Conservation (phyloP, 202 grass and related monocot genomes). For the Bolboschoenoplectus hybrid region DNA sequence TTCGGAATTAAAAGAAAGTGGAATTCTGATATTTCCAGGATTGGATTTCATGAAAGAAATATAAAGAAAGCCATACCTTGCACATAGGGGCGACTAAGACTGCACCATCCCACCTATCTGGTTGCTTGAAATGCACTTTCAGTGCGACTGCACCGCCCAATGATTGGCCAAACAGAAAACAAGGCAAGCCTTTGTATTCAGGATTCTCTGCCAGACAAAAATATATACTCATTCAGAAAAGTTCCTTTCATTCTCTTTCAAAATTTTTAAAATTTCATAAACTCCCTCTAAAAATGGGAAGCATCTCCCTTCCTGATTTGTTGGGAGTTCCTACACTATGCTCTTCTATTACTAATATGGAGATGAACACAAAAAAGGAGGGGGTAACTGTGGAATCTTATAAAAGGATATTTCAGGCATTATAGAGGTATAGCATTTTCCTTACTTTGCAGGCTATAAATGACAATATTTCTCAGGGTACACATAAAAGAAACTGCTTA, state of each 20-base stretch:
- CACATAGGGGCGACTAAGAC: conserved; percentile 97
- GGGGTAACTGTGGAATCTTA: background rate
- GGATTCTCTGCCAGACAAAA: conserved; percentile 61
- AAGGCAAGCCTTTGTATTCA: conserved; percentile 62
- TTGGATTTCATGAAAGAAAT: background rate
- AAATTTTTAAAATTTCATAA: background rate
- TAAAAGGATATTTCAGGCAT: background rate
- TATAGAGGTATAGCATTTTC: background rate
- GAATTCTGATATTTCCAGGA: background rate
- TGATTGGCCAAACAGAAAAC: conserved; percentile 96
- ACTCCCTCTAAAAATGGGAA: background rate
- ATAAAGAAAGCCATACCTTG: conserved; percentile 57
- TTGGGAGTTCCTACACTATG: background rate
- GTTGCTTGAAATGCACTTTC: conserved; percentile 92
- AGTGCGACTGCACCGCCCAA: conserved; percentile 91
- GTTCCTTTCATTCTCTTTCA: background rate
- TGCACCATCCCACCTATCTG: conserved; percentile 82
- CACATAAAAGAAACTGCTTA: background rate
- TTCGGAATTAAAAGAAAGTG: background rate
- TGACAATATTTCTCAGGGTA: background rate
- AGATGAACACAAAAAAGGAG: background rate
- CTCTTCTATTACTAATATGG: background rate
- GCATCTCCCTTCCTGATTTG: background rate
- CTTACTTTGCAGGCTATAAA: background rate
- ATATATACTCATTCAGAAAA: background rate